These are phyloP conservation scores for Salvia miltiorrhiza DNA, from an alignment of 257 asterid species.

Conservation along the genomic window DNA sequence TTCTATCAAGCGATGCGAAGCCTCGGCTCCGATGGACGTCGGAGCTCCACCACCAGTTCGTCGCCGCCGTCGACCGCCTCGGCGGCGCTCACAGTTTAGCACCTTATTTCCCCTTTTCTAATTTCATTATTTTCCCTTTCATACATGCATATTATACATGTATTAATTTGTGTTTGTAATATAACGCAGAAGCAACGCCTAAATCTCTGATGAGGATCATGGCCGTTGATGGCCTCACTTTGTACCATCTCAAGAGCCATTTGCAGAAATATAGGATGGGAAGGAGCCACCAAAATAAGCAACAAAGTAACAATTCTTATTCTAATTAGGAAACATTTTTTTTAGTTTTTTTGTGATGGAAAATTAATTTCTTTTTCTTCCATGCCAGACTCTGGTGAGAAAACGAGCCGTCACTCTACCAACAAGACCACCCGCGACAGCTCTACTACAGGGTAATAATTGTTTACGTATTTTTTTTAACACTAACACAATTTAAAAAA, in stretches of 20 bases:
- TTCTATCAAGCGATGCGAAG: conserved; percentile 77
- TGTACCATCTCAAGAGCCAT: conserved; percentile 94
- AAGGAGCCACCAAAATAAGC: conserved; percentile 45
- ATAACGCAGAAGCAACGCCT: conserved; percentile 94
- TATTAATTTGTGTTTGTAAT: too few species aligned
- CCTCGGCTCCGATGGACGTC: conserved; percentile 85
- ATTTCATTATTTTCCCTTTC: not conserved
- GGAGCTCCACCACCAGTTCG: conserved; percentile 67
- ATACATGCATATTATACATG: too few species aligned
- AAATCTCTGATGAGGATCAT: conserved; percentile 84
- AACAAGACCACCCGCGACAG: conserved; percentile 36
- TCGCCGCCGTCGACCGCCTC: conserved; percentile 60
- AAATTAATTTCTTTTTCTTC: conserved; percentile 6
- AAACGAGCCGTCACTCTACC: conserved; percentile 28
- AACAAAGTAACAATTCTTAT: conserved; percentile 33
- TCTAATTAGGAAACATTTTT: not conserved
- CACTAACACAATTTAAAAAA: not conserved
- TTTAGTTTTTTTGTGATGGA: not conserved
- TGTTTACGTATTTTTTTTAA: too few species aligned
- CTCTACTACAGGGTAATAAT: conserved; percentile 50
- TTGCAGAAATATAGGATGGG: conserved; percentile 87
- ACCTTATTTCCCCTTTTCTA: not conserved
- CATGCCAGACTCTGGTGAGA: conserved; percentile 43
- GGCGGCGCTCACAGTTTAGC: conserved; percentile 87
- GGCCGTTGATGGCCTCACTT: conserved; percentile 81